Percentiles rank a stretch among this genome's conserved stretches.
Evolutionary conservation across 1,284 basidiomycete species (phyloP).

Genomic region (Vanrija humicola): DNA sequence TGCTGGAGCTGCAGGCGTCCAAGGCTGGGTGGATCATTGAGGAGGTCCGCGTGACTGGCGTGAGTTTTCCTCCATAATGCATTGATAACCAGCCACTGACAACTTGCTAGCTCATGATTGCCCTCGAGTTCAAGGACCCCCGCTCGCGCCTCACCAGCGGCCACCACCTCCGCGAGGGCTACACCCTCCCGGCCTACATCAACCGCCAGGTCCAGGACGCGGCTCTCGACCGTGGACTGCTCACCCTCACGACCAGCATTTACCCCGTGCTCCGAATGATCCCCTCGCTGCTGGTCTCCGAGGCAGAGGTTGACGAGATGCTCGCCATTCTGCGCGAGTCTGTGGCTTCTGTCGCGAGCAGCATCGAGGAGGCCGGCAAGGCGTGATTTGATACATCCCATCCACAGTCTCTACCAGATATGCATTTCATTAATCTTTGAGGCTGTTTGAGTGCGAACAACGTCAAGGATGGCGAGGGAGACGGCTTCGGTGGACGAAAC

Average conservation of each 20-base stretch:
- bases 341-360: conserved; percentile 5
- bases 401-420: neutral
- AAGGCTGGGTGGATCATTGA: conserved; percentile 54
- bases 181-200: conserved; percentile 57
- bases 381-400: neutral
- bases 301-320: conserved; percentile 59
- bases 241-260: conserved; percentile 52
- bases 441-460: too few relatives aligned
- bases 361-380: neutral
- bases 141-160: conserved; percentile 28
- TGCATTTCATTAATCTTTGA: too few relatives aligned
- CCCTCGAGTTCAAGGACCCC: conserved; percentile 59
- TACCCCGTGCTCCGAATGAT: conserved; percentile 56
- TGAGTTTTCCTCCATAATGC: conserved; percentile 10
- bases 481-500: too few relatives aligned
- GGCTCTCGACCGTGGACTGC: conserved; percentile 73
- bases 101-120: conserved; percentile 64
- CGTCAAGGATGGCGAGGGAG: too few relatives aligned
- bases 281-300: conserved; percentile 61
- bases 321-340: conserved; percentile 56
- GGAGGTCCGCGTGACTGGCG: conserved; percentile 70
- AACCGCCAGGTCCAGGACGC: conserved; percentile 66
- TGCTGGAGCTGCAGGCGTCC: too few relatives aligned
- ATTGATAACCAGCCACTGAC: neutral
- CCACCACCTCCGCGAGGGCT: conserved; percentile 34